Base-by-base conservation (phyloP, 2,329 filamentous ascomycete genomes). In the Ceratocystis alfenasii region DNA sequence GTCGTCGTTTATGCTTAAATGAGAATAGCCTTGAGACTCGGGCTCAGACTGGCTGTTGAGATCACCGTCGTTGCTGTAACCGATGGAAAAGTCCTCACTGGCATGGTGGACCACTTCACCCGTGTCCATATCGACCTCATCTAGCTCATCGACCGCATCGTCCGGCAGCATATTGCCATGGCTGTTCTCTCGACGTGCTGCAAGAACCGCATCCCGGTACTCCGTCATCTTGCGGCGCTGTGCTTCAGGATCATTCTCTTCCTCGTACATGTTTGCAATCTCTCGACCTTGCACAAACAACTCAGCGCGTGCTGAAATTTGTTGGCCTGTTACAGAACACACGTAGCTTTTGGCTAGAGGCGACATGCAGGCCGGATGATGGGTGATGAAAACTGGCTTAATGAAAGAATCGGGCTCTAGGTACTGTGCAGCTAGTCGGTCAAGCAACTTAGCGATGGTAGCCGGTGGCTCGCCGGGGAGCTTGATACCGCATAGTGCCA, bases 251-350 rank as follows among this genome's bases (percentile, higher is more conserved):
- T 90, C 89, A 75, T 99, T 99, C 74, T 99, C 94, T 76, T 99
- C 94, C 74, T 99, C 94, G 75, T 99, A 99, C 78, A 93, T 95
- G 75, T 99, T 99, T 68, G 93, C 90, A 41, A 96, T 81, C 73
- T 99, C 94, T 65, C 85, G 84, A 50, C 87, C 85, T 62, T 84
- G 78, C 69, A 95, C 83, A 76, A 95, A 96, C 25, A 96, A 82
- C 75, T 96, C 92, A 0, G 88, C 89, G 5, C 92, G 86, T 0
- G 90, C 89, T 1, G 90, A 87, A 0, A 96, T 85, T 7, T 82
- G 75, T 73, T 96, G 92, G 15, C 81, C 79, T 0, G 86, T 87
- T 7, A 72, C 75, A 0, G 84, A 82, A 73, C 91, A 90, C 22
- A 80, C 72, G 76, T 90, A 95, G 64, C 89, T 91, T 78, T 97